Base-by-base conservation (phyloP, 1,284 basidiomycete genomes). In the Naganishia sp. region DNA sequence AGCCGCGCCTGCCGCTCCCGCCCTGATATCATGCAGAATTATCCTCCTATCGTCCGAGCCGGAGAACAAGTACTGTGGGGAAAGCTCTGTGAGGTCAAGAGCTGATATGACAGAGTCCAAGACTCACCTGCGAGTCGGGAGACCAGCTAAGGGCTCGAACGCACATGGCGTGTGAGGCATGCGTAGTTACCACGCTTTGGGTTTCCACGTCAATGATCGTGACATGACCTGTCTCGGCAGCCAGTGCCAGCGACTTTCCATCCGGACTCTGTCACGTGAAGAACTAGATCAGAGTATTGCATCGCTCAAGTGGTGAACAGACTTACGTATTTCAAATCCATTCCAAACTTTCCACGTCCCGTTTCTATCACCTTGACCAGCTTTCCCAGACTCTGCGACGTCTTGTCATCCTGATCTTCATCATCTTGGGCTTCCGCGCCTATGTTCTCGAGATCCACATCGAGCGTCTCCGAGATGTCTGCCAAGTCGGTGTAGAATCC, bases 21-120 rank as follows among this genome's bases (percentile, higher is more conserved):
- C 77, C 31, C 78, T 86, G 18, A 92, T 88, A 74, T 94, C 92
- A 76, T 94, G 90, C 49, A 94, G 79, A 57, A 90, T 86, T 63
- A 94, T 86, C 17, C 90, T 86, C 74, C 90, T 89, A 77, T 94
- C 92, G 76, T 94, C 92, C 1, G 90, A 91, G 6, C 88, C 92
- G 39, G 89, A 90, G 54, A 92, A 81, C 6, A 94, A 82, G 65
- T 91, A 84, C 90, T 92, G 68, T 0, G 21, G 23, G 10, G n/a
- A 18, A 23, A 42, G 23, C 43, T 25, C n/a, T n/a, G 10, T 41
- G 47, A 15, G 47, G 6, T 21, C 11, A 52, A 17, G 49, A 50
- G 39, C 43, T 28, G 5, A 45, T 32, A 25, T 39, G 49, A 43
- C 47, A 15, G 11, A 25, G 32, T 21, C 45, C 46, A 51, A 31